phyloP scores from a whole-genome alignment of 2,329 filamentous ascomycete genomes.

The Pezizomycotina sp. region DNA sequence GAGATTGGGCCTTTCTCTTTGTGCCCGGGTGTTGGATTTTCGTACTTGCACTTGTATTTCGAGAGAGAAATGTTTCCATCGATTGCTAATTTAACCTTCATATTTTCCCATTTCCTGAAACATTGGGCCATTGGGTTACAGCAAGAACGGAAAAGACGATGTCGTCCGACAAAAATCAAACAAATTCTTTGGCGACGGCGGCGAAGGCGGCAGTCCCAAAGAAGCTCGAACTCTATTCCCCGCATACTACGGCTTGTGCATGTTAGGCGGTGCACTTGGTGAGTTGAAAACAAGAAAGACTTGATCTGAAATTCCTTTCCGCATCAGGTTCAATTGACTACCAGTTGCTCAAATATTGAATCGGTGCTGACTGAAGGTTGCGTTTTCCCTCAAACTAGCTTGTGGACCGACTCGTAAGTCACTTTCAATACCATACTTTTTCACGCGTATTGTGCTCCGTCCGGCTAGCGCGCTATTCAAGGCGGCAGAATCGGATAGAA shows the following conservation, averaged over 20 bases:
- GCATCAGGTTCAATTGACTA: neutral
- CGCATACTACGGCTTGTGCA: constrained; percentile 75
- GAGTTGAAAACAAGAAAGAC: no score
- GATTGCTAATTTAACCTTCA: no score
- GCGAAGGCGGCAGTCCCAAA: no score
- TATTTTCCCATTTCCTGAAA: no score
- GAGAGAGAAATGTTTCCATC: no score
- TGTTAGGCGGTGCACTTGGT: constrained; percentile 62
- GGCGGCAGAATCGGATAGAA: neutral
- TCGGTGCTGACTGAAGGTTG: constrained; percentile 10
- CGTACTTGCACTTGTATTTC: no score
- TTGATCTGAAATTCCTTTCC: neutral
- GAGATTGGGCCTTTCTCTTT: no score
- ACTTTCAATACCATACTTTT: constrained; percentile 7
- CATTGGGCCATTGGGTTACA: no score
- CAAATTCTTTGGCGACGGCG: no score
- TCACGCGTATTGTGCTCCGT: neutral
- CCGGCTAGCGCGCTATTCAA: neutral
- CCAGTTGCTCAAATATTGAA: neutral
- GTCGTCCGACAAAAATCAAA: no score
- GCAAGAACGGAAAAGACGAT: no score
- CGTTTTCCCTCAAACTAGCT: constrained; percentile 15
- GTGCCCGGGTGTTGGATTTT: no score
- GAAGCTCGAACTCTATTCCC: constrained; percentile 64
- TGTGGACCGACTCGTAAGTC: constrained; percentile 12